Percentiles rank a stretch among this genome's conserved stretches.
Conservation (phyloP, 140 eudicot species). For the Senecio squalidus region DNA sequence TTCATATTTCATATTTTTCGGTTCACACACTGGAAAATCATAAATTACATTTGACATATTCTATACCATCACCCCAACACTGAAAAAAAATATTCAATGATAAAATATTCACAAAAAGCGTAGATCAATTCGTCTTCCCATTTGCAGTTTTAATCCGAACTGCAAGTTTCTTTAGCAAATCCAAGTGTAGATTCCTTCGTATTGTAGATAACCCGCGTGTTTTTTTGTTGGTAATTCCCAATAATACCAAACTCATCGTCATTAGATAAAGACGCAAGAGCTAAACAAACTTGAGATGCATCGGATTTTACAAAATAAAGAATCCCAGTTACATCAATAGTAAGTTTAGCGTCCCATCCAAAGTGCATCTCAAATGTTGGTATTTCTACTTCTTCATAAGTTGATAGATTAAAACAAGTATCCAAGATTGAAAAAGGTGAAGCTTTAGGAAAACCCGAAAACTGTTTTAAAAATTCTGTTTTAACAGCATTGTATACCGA, state of each 20-base stretch:
- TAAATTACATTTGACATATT: slow-evolving; percentile 24
- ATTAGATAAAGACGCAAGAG: slow-evolving; percentile 61
- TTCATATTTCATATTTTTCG: neutral
- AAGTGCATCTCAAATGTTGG: slow-evolving; percentile 60
- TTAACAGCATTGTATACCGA: slow-evolving; percentile 52
- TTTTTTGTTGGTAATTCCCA: slow-evolving; percentile 92
- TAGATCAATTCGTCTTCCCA: slow-evolving; percentile 1
- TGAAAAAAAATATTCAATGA: slow-evolving; percentile 9
- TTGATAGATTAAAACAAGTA: slow-evolving; percentile 80
- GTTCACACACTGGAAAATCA: slow-evolving; percentile 15
- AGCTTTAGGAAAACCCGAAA: slow-evolving; percentile 69
- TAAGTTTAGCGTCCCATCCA: slow-evolving; percentile 40
- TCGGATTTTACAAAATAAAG: slow-evolving; percentile 67
- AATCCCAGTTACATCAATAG: slow-evolving; percentile 68
- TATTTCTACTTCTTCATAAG: slow-evolving; percentile 61
- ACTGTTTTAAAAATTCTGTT: slow-evolving; percentile 72
- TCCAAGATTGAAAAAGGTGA: slow-evolving; percentile 76
- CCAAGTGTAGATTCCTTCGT: slow-evolving; percentile 57
- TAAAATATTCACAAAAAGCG: slow-evolving; percentile 33
- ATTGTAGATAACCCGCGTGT: slow-evolving; percentile 73
- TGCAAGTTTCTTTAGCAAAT: slow-evolving; percentile 81
- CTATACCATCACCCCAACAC: slow-evolving; percentile 28
- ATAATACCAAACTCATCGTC: slow-evolving; percentile 75
- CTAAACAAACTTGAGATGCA: slow-evolving; percentile 90
- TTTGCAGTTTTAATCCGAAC: slow-evolving; percentile 23